Evolutionary conservation across 768 basidiomycete genomes (phyloP), one percentile per base, ranked within the genome.

Genomic region (Tubosaeta brunneosetosa): DNA sequence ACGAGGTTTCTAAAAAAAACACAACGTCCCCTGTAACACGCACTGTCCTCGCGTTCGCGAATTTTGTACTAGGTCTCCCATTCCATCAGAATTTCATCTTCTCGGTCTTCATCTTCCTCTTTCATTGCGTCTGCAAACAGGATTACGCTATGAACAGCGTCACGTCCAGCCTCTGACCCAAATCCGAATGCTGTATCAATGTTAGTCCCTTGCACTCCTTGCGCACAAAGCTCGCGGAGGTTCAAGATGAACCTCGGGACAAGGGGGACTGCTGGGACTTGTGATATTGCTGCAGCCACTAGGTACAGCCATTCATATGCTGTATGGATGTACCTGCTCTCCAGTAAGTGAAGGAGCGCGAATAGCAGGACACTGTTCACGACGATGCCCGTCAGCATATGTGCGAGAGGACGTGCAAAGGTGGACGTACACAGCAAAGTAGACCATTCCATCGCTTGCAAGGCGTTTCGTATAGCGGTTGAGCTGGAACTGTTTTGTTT

Each of bases 351-450:
- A 25, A 51, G 7, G 37, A 51, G 8, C 6, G 49, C 41, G 8
- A 42, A 42, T 11, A 25, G 6, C 16, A 42, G 32, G 32, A 50
- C 22, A 12, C 49, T 50, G 5, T n/a, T 19, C 19, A 9, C 8
- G 6, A 37, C 3, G 8, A 37, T 17, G n/a, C 25, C 6, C n/a
- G n/a, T 17, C 4, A 44, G 44, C 22, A 1, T 7, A 22, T n/a
- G 3, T 44, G 9, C 26, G 6, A 43, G 31, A 11, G 37, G 7
- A 5, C 33, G 22, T 22, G 22, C 22, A 22, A 22, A 22, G n/a
- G n/a, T 11, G 29, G 16, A 51, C 50, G 2, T 32, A 51, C 50
- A 37, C 17, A n/a, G 46, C 7, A 37, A 51, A 51, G 44, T 51
- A 51, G 42, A 44, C 17, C 26, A n/a, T 16, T 1, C 43, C 26